Conservation (phyloP, 2,329 filamentous ascomycete genomes). For the Diaporthe destruens region DNA sequence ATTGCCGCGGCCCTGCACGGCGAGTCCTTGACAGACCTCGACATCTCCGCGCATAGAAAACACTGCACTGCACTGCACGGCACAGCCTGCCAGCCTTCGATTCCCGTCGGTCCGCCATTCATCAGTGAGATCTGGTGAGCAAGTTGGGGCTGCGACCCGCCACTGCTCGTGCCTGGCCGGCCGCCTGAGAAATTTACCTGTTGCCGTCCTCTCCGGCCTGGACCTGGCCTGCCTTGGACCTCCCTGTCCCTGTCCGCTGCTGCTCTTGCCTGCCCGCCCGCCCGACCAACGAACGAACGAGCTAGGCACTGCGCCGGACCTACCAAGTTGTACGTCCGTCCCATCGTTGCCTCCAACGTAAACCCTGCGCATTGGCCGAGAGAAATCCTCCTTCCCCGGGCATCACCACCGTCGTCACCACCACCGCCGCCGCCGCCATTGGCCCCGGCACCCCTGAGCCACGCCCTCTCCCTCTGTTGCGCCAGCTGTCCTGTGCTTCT, state of each 20-base stretch:
- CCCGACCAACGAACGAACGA: slow-evolving; percentile 1
- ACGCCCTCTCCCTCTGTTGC: background rate
- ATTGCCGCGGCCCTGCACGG: background rate
- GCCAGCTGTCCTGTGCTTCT: slow-evolving; percentile 24
- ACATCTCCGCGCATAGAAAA: slow-evolving; percentile 16
- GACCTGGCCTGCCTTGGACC: background rate
- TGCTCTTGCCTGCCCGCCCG: background rate
- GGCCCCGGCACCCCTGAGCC: slow-evolving; percentile 17
- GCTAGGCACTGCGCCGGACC: slow-evolving; percentile 20
- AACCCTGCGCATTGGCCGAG: slow-evolving; percentile 8
- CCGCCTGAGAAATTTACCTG: slow-evolving; percentile 21
- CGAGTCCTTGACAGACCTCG: slow-evolving; percentile 1
- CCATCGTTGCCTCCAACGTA: slow-evolving; percentile 20
- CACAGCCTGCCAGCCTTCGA: too few species aligned
- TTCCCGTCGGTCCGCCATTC: too few species aligned
- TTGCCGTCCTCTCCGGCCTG: slow-evolving; percentile 1
- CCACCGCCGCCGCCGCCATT: slow-evolving; percentile 6
- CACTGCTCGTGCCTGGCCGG: slow-evolving; percentile 4
- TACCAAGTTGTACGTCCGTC: background rate
- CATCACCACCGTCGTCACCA: slow-evolving; percentile 31
- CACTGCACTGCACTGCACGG: background rate
- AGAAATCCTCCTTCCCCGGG: slow-evolving; percentile 22
- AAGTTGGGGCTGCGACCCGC: too few species aligned
- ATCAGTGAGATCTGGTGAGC: background rate
- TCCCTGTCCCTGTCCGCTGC: slow-evolving; percentile 4